Conservation (phyloP, 352 stramenopile species). For the Blastocystis sp. region DNA sequence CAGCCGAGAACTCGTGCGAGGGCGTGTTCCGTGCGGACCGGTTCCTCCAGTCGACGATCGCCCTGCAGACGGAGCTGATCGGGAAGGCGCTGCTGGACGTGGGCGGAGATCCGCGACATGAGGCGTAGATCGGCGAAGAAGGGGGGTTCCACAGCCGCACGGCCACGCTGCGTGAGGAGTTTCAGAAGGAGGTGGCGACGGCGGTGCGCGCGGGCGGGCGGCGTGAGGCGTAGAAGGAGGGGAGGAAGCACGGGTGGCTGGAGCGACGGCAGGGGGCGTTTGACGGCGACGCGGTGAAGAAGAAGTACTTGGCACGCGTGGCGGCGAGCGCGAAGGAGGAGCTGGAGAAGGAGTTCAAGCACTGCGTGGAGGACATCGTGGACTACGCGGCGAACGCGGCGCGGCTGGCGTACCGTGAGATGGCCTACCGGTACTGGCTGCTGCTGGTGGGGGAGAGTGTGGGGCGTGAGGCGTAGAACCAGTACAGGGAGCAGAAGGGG, state of each 20-base stretch:
- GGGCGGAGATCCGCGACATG: neutral
- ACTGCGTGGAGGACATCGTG: slow-evolving; percentile 38
- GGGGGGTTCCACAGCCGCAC: slow-evolving; percentile 13
- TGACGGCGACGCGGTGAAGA: slow-evolving; percentile 14
- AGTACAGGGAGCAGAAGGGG: neutral
- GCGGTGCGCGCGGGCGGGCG: neutral
- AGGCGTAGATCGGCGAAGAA: slow-evolving; percentile 16
- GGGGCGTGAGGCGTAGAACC: neutral
- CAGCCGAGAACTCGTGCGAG: neutral
- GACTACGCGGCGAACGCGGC: slow-evolving; percentile 22
- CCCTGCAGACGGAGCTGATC: slow-evolving; percentile 12
- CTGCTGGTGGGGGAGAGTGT: neutral
- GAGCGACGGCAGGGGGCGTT: neutral
- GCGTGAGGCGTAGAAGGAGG: neutral
- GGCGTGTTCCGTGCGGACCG: neutral
- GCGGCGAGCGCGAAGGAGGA: slow-evolving; percentile 21
- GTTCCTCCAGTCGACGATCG: slow-evolving; percentile 23
- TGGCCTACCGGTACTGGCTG: slow-evolving; percentile 48
- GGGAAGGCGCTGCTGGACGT: slow-evolving; percentile 43
- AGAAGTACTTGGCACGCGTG: slow-evolving; percentile 30
- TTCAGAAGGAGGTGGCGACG: neutral
- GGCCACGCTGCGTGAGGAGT: slow-evolving; percentile 18
- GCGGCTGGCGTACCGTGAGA: slow-evolving; percentile 15
- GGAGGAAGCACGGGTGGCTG: neutral
- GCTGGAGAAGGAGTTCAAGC: slow-evolving; percentile 32